Base-by-base conservation (phyloP, 352 stramenopile genomes). In the Phytophthora constricta region DNA sequence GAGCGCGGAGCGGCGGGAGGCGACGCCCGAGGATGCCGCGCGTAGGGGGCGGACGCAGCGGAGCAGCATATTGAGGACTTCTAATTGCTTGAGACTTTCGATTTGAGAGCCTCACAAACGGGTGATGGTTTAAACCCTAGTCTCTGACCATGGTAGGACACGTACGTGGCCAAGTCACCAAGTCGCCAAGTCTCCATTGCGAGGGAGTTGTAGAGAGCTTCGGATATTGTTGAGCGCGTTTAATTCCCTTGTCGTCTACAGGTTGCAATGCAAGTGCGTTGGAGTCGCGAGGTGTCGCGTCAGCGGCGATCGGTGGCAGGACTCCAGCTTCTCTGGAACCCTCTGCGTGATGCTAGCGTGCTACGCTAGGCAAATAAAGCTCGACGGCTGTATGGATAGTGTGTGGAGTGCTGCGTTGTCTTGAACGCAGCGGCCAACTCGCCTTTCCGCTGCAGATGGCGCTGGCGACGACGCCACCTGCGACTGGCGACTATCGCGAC, bases 21-120 rank as follows among this genome's bases (percentile, higher is more conserved):
- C 14, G 39, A 39, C 19, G 48, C 46, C 46, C 5, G 39, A 20
- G 26, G 52, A 58, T 39, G 58, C 37, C 25, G 54, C 23, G 39
- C 58, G 58, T 13, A 72, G 28, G 11, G 58, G 63, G 54, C 68
- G 60, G 27, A 70, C 53, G 37, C 58, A 66, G 58, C 67, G 65
- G 54, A 68, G 51, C 62, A 80, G 62, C 73, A 80, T 79, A 34
- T 54, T 13, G 43, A 34, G 27, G 14, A 17, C 39, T 52, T 9
- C 23, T 41, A 9, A 5, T 51, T 27, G 20, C 19, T 25, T 51
- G 45, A 11, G 19, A n/a, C n/a, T n/a, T n/a, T n/a, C n/a, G n/a
- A n/a, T n/a, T n/a, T n/a, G n/a, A n/a, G n/a, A 34, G 47, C 47
- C 31, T 54, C 47, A 37, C n/a, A 48, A 54, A 39, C n/a, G 31